A percentile compares a stretch with the other conserved stretches of the same genome.
These are phyloP conservation scores for Bullera alba DNA, from an alignment of 768 basidiomycete species.

Conservation along the genomic window DNA sequence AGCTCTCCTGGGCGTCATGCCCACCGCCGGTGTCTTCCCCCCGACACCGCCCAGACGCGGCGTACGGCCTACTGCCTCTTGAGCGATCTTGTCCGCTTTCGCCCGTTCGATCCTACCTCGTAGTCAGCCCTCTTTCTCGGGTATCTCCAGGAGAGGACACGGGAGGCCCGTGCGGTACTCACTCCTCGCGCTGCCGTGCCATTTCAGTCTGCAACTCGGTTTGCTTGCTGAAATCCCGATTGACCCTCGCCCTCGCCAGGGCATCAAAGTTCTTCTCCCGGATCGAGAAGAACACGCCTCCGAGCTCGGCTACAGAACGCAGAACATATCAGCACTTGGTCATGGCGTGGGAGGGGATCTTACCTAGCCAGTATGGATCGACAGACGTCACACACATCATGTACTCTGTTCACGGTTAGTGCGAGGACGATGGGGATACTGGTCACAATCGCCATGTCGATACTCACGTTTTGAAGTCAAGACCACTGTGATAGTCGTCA, in stretches of 20 bases:
- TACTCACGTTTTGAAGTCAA: slow-evolving; percentile 66
- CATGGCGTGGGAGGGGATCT: slow-evolving; percentile 28
- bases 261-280: slow-evolving; percentile 98
- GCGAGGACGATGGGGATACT: neutral
- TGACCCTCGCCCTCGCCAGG: slow-evolving; percentile 58
- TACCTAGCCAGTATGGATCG: slow-evolving; percentile 95
- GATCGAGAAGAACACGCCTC: slow-evolving; percentile 94
- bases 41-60: slow-evolving; percentile 38
- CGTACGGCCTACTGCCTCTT: slow-evolving; percentile 32
- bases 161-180: slow-evolving; percentile 5
- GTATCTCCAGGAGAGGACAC: neutral
- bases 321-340: neutral
- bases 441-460: no score
- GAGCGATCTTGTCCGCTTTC: slow-evolving; percentile 32
- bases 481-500: slow-evolving; percentile 52
- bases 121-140: neutral
- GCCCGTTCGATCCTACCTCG: slow-evolving; percentile 36
- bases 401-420: slow-evolving; percentile 53
- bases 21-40: neutral
- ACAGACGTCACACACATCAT: slow-evolving; percentile 99
- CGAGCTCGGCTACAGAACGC: slow-evolving; percentile 66
- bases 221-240: slow-evolving; percentile 82
- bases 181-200: slow-evolving; percentile 53
- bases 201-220: slow-evolving; percentile 91
- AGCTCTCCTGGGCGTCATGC: slow-evolving; percentile 41